Evolutionary conservation across 75 land plant species (phyloP).

Genomic region (Cryptomeria japonica): DNA sequence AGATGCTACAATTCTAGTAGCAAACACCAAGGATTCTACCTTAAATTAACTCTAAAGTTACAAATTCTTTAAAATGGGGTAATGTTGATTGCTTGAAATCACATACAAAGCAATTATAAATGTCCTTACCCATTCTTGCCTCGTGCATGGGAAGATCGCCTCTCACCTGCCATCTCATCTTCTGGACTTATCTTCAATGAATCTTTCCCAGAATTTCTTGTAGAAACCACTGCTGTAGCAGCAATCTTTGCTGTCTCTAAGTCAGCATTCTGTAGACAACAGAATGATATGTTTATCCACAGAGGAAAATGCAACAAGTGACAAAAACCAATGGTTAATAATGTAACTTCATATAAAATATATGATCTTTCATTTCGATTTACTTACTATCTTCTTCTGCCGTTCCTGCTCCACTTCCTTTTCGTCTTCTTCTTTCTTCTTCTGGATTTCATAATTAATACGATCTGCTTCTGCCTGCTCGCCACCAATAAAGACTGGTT

Average conservation of each 20-base stretch:
- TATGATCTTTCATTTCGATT: not conserved
- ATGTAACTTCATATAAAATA: slow-evolving; percentile 14
- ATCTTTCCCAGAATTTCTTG: slow-evolving; percentile 12
- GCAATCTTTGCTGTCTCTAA: slow-evolving; percentile 19
- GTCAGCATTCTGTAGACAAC: slow-evolving; percentile 23
- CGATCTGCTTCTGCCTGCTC: slow-evolving; percentile 83
- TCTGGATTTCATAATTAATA: slow-evolving; percentile 72
- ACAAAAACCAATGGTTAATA: not conserved
- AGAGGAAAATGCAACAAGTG: not conserved
- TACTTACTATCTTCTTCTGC: slow-evolving; percentile 50
- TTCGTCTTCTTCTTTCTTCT: slow-evolving; percentile 60
- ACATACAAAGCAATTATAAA: not conserved
- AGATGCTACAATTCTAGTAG: not conserved
- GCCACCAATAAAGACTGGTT: slow-evolving; percentile 14
- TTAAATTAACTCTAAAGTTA: not conserved
- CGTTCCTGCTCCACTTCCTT: slow-evolving; percentile 57
- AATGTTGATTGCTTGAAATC: not conserved
- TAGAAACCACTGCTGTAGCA: not conserved
- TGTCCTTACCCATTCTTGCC: slow-evolving; percentile 27
- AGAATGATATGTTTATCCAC: not conserved
- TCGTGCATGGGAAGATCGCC: slow-evolving; percentile 11
- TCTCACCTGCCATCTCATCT: slow-evolving; percentile 13
- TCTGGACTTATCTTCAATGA: slow-evolving; percentile 17
- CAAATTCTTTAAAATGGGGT: not conserved
- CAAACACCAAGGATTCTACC: not conserved